Evolutionary conservation across 768 basidiomycete species (phyloP).

Genomic region (Clavaria fumosa): DNA sequence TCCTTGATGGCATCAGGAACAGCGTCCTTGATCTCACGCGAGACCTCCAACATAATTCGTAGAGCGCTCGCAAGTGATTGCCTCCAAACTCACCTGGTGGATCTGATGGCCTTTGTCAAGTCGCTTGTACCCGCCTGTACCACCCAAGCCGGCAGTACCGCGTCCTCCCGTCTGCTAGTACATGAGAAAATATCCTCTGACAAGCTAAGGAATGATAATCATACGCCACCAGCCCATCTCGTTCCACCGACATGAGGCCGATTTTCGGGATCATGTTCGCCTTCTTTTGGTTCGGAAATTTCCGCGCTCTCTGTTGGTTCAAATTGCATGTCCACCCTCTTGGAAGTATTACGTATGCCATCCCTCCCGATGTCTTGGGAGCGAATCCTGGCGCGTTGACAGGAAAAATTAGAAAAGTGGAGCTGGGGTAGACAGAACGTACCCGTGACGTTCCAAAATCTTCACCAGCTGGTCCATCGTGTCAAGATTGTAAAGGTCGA

Average conservation of each 20-base stretch:
- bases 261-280: conserved; percentile 40
- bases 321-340: conserved; percentile 40
- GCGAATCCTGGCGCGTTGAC: conserved; percentile 22
- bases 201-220: conserved; percentile 7
- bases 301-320: conserved; percentile 34
- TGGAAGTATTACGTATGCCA: conserved; percentile 37
- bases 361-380: conserved; percentile 41
- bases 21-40: conserved; percentile 37
- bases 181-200: conserved; percentile 1
- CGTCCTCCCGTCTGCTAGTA: conserved; percentile 40
- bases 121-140: conserved; percentile 53
- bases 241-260: conserved; percentile 43
- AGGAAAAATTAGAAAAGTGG: not conserved
- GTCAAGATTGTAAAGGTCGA: conserved; percentile 51
- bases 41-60: conserved; percentile 20
- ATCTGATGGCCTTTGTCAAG: conserved; percentile 43
- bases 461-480: conserved; percentile 44
- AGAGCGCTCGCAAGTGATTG: not conserved
- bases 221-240: conserved; percentile 50
- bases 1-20: conserved; percentile 49
- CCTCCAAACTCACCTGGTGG: conserved; percentile 29
- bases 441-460: conserved; percentile 50
- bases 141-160: conserved; percentile 52
- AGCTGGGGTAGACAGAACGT: conserved; percentile 8
- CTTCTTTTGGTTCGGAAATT: conserved; percentile 42